Evolutionary conservation across 1,284 basidiomycete species (phyloP).

Genomic region (Ustilago cynodontis): DNA sequence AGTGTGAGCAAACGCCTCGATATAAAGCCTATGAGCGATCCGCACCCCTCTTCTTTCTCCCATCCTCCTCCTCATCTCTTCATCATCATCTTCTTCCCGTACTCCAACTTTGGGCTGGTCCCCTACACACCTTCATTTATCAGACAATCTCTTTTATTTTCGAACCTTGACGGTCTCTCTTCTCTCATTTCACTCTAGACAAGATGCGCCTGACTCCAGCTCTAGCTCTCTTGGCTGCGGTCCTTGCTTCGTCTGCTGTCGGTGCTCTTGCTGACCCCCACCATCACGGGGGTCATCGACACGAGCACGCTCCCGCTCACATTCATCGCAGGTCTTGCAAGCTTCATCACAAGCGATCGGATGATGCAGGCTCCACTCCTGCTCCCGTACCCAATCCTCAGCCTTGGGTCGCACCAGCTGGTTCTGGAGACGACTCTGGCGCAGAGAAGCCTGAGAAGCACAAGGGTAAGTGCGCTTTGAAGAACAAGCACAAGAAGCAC

Average conservation of each 20-base stretch:
- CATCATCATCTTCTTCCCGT: background rate
- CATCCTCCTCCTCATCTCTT: background rate
- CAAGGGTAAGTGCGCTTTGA: slow-evolving; percentile 22
- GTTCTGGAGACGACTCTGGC: background rate
- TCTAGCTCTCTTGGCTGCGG: slow-evolving; percentile 30
- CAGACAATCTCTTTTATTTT: background rate
- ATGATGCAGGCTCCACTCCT: background rate
- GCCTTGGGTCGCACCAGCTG: background rate
- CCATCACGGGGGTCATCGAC: background rate
- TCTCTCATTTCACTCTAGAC: background rate
- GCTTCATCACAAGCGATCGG: slow-evolving; percentile 2
- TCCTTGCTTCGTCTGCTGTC: slow-evolving; percentile 21
- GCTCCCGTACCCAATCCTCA: background rate
- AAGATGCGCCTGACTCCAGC: slow-evolving; percentile 36
- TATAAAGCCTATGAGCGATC: background rate
- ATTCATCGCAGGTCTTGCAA: slow-evolving; percentile 12
- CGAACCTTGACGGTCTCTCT: slow-evolving; percentile 6
- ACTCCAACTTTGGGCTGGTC: slow-evolving; percentile 27
- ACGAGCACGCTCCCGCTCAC: background rate
- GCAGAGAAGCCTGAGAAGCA: slow-evolving; percentile 30
- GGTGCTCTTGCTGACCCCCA: slow-evolving; percentile 12
- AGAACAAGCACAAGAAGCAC: slow-evolving; percentile 7
- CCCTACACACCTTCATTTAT: slow-evolving; percentile 23
- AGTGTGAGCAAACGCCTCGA: background rate
- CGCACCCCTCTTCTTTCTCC: background rate